Percentiles rank a stretch among this genome's conserved stretches.
Evolutionary conservation across 208 protist genomes (phyloP).

Genomic region (Leishmania lainsoni): DNA sequence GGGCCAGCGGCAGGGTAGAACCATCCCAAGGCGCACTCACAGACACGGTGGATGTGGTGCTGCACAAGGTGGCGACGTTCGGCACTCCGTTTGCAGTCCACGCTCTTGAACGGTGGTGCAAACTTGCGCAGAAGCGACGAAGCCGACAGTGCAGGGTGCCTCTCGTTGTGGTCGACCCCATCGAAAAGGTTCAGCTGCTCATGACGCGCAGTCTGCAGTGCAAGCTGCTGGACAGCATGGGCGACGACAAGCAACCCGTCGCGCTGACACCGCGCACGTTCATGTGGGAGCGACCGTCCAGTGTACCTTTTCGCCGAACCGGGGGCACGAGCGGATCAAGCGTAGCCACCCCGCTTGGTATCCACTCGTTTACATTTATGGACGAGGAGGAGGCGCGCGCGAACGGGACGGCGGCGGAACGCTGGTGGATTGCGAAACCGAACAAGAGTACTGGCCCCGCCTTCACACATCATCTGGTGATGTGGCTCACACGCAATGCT

Average conservation of each 20-base stretch:
- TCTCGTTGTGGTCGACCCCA: conserved; percentile 65
- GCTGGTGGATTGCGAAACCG: conserved; percentile 84
- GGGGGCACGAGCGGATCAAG: neutral
- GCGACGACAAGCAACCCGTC: conserved; percentile 22
- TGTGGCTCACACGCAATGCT: conserved; percentile 42
- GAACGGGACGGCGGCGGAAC: conserved; percentile 17
- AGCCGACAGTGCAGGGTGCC: conserved; percentile 24
- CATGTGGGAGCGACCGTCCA: conserved; percentile 35
- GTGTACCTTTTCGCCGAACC: neutral
- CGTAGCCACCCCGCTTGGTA: conserved; percentile 19
- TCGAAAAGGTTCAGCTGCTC: conserved; percentile 57
- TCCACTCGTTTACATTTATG: conserved; percentile 24
- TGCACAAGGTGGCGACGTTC: conserved; percentile 83
- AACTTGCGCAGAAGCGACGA: conserved; percentile 19
- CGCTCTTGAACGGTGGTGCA: conserved; percentile 58
- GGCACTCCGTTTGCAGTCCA: conserved; percentile 36
- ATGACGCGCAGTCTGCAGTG: conserved; percentile 52
- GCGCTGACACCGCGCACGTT: conserved; percentile 65
- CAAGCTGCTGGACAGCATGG: conserved; percentile 43
- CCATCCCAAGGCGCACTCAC: conserved; percentile 2
- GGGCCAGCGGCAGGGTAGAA: conserved; percentile 1
- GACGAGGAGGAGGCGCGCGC: conserved; percentile 16
- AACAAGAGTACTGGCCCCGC: conserved; percentile 73
- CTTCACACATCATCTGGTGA: conserved; percentile 78
- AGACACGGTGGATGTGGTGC: conserved; percentile 61